Evolutionary conservation across 345 rosid species (phyloP), one percentile per base, ranked within the genome.

Genomic region (Pistacia vera): DNA sequence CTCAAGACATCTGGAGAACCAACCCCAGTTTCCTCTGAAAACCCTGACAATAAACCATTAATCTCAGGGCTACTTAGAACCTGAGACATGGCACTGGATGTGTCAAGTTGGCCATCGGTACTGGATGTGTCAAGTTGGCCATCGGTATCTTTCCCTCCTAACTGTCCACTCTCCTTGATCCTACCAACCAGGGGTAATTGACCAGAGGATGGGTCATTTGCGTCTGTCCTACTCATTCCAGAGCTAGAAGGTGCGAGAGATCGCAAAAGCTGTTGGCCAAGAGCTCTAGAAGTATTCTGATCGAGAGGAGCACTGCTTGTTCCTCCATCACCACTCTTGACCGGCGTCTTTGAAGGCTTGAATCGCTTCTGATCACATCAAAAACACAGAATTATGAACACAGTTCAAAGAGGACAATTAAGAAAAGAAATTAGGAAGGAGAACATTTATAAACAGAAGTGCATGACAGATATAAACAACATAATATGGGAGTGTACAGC

Each of bases 1-100:
- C 97, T 88, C 81, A 96, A 83, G 73, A 88, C 81, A 81, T 92
- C 83, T 54, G 97, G 93, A 61, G 98, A 92, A 75, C 90, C 97
- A 57, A 83, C 86, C 65, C 98, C 98, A 41, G 97, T 84, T 73
- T 88, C 95, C 79, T 82, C 88, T 11, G 97, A 90, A 66, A 91
- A 81, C 66, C 97, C 93, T 14, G 89, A 70, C 71, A 96, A 86
- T 73, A 96, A 77, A 71, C 91, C 91, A 83, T 91, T 87, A 78
- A 93, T 64, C 25, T 85, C 90, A 70, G 95, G 97, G 81, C 88
- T 88, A 30, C 79, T 87, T 66, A 92, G 69, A 76, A 89, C 92
- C 79, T 92, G 91, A 71, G 98, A 89, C 93, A 93, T 74, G 51
- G 79, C 88, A 79, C 80, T 82, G 10, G 90, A 88, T 54, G 88